These are phyloP conservation scores for Entophlyctis luteolus DNA, from an alignment of 192 early-diverging fungal species.

Conservation along the genomic window DNA sequence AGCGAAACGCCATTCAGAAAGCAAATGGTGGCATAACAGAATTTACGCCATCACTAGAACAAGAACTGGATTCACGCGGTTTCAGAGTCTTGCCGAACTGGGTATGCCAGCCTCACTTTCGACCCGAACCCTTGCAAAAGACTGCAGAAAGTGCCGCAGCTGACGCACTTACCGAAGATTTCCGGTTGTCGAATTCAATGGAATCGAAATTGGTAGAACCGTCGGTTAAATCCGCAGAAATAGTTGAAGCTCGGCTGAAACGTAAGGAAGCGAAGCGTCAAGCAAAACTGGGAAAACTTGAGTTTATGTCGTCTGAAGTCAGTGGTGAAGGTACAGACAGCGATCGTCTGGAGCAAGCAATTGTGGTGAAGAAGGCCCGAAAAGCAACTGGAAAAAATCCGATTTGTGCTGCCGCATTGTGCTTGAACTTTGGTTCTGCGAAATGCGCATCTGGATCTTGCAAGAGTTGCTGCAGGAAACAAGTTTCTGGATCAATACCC, in stretches of 20 bases:
- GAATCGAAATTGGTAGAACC: background rate
- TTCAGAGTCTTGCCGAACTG: constrained; percentile 61
- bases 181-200: background rate
- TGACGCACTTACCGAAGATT: background rate
- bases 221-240: background rate
- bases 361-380: background rate
- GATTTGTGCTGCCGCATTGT: constrained; percentile 15
- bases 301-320: background rate
- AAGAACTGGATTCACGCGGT: constrained; percentile 49
- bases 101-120: constrained; percentile 66
- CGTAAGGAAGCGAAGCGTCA: background rate
- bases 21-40: constrained; percentile 2
- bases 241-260: background rate
- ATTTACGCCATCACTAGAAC: constrained; percentile 31
- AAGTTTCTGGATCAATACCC: no score
- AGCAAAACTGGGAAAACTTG: background rate
- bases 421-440: constrained; percentile 32
- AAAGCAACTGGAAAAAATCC: constrained; percentile 18
- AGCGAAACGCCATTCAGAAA: no score
- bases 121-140: constrained; percentile 35
- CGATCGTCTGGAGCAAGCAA: background rate
- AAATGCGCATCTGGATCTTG: constrained; percentile 36
- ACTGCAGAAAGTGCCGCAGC: background rate
- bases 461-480: constrained; percentile 36
- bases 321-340: constrained; percentile 1